Conservation (phyloP, 1,284 basidiomycete species). For the Gomphus sp. region DNA sequence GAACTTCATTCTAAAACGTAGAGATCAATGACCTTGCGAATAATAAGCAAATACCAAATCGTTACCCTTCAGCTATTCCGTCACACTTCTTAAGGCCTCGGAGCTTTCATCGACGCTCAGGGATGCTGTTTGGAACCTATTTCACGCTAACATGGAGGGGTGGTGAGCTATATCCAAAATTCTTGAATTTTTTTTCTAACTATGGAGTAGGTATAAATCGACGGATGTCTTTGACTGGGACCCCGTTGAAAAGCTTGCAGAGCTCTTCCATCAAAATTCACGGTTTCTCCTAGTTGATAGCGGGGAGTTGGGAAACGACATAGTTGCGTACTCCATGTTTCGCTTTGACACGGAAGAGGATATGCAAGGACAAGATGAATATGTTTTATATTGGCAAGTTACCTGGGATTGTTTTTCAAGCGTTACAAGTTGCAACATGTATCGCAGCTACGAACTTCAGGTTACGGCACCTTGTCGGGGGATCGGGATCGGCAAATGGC, state of each 20-base stretch:
- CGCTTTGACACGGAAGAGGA: constrained; percentile 56
- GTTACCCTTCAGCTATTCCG: constrained; percentile 15
- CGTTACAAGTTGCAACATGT: neutral
- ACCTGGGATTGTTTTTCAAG: neutral
- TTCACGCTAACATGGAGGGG: constrained; percentile 48
- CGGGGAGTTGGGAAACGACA: constrained; percentile 14
- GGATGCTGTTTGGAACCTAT: constrained; percentile 41
- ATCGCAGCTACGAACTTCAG: constrained; percentile 63
- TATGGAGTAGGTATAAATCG: constrained; percentile 39
- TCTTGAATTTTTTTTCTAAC: neutral
- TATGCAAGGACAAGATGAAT: constrained; percentile 26
- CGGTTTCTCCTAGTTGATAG: constrained; percentile 45
- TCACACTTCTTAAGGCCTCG: constrained; percentile 26
- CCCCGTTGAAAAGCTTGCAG: constrained; percentile 40
- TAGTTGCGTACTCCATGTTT: constrained; percentile 54
- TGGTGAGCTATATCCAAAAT: constrained; percentile 27
- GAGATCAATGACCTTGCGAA: neutral
- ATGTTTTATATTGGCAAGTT: constrained; percentile 57
- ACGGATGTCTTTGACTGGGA: constrained; percentile 54
- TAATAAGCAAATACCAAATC: constrained; percentile 6
- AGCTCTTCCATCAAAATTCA: constrained; percentile 50
- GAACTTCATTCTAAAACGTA: neutral
- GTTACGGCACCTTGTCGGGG: constrained; percentile 34
- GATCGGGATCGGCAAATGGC: constrained; percentile 44
- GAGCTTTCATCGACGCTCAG: constrained; percentile 31